A percentile compares a stretch with the other conserved stretches of the same genome.
These are phyloP conservation scores for Spathaspora girioi DNA, from an alignment of 805 yeast genomes.

Conservation along the genomic window DNA sequence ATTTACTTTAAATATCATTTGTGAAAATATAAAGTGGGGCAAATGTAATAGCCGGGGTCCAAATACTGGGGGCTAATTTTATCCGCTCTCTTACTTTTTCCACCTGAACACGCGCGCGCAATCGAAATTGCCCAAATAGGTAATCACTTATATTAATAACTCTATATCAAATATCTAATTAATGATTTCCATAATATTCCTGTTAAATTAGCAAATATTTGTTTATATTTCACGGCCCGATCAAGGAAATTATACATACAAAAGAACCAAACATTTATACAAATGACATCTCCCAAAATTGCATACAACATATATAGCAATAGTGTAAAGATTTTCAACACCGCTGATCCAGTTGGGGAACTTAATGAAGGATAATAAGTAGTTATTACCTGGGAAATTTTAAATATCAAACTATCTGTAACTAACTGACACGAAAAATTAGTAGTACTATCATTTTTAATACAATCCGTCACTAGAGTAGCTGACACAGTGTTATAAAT, in stretches of 20 bases:
- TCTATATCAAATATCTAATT: constrained; percentile 5
- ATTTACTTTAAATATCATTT: neutral
- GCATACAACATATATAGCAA: constrained; percentile 17
- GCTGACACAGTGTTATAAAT: constrained; percentile 2
- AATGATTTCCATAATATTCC: constrained; percentile 1
- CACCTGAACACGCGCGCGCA: neutral
- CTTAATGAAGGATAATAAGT: constrained; percentile 1
- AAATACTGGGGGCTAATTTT: neutral
- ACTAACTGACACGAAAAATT: constrained; percentile 1
- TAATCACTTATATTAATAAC: neutral
- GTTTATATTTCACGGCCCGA: constrained; percentile 2
- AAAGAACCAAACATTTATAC: constrained; percentile 15
- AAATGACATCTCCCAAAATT: constrained; percentile 16
- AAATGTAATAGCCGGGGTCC: too few relatives aligned
- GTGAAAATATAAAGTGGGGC: neutral
- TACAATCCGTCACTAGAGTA: constrained; percentile 4
- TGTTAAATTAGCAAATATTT: constrained; percentile 2
- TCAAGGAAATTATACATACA: constrained; percentile 7
- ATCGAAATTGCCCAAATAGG: neutral
- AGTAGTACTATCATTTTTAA: neutral
- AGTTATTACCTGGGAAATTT: constrained; percentile 13
- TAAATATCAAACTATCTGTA: constrained; percentile 13
- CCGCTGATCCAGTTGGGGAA: neutral
- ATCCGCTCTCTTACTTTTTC: neutral
- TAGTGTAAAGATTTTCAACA: constrained; percentile 7